phyloP scores from a whole-genome alignment of 2,329 filamentous ascomycete genomes.

The Tothia fuscella region DNA sequence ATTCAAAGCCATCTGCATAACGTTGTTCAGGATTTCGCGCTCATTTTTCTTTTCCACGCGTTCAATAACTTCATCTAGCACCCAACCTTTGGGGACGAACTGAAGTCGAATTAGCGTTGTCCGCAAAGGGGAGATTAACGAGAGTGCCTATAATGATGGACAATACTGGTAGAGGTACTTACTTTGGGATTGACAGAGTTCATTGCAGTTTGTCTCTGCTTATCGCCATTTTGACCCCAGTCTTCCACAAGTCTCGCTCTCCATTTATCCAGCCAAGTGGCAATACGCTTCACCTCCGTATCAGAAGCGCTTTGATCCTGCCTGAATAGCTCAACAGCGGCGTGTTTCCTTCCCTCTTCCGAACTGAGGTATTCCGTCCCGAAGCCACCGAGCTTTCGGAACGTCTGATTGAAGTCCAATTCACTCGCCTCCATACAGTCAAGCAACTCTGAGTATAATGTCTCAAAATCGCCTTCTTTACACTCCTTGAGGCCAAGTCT shows the following conservation, averaged over 20 bases:
- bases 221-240: conserved; percentile 52
- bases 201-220: conserved; percentile 60
- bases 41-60: conserved; percentile 78
- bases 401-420: conserved; percentile 90
- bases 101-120: conserved; percentile 16
- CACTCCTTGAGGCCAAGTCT: conserved; percentile 63
- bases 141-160: conserved; percentile 10
- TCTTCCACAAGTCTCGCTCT: conserved; percentile 59
- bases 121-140: not conserved
- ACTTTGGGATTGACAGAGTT: conserved; percentile 75
- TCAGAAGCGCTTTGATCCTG: conserved; percentile 49
- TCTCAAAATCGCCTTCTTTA: conserved; percentile 64
- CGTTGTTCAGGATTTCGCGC: conserved; percentile 59
- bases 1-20: conserved; percentile 72
- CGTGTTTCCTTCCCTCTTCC: conserved; percentile 49
- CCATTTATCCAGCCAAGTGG: conserved; percentile 75
- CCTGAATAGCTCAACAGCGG: conserved; percentile 69
- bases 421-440: conserved; percentile 72
- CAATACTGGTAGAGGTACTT: conserved; percentile 12
- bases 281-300: conserved; percentile 54
- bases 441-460: conserved; percentile 68
- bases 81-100: conserved; percentile 83
- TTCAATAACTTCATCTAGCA: conserved; percentile 85
- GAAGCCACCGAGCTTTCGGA: conserved; percentile 63
- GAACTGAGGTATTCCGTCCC: conserved; percentile 51